These are phyloP conservation scores for Lasiosphaeria ovina DNA, from an alignment of 495 filamentous ascomycete genomes.

Conservation along the genomic window DNA sequence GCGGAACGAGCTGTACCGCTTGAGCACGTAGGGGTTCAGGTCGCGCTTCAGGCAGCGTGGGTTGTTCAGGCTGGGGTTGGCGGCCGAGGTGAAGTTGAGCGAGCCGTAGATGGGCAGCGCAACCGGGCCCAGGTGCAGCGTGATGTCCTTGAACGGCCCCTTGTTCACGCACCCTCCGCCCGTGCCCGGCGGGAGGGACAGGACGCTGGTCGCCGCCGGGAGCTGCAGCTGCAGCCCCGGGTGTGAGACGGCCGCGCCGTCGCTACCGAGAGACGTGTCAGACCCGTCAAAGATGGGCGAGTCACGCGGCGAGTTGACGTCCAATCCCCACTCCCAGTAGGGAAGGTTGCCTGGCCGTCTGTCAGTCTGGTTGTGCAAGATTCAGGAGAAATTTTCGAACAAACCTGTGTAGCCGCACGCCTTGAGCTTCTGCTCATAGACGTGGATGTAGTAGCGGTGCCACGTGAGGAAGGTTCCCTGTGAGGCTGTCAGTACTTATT, in stretches of 20 bases:
- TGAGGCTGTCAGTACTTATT: background rate
- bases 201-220: slow-evolving; percentile 3
- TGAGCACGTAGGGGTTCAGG: slow-evolving; percentile 48
- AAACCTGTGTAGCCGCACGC: slow-evolving; percentile 67
- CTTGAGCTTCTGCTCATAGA: slow-evolving; percentile 63
- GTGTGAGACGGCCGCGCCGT: slow-evolving; percentile 48
- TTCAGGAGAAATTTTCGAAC: background rate
- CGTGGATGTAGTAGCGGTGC: slow-evolving; percentile 66
- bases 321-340: slow-evolving; percentile 66
- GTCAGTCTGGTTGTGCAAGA: background rate
- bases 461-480: slow-evolving; percentile 65
- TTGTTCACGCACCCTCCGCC: slow-evolving; percentile 64
- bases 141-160: slow-evolving; percentile 56
- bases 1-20: slow-evolving; percentile 35
- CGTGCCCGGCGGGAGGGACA: slow-evolving; percentile 43
- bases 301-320: slow-evolving; percentile 44
- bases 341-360: slow-evolving; percentile 23
- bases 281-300: slow-evolving; percentile 64
- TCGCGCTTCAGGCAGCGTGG: slow-evolving; percentile 67
- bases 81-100: slow-evolving; percentile 21
- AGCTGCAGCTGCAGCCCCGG: slow-evolving; percentile 19
- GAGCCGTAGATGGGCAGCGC: slow-evolving; percentile 30
- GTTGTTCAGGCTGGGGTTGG: slow-evolving; percentile 41
- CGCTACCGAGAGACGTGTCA: slow-evolving; percentile 57
- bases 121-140: slow-evolving; percentile 54